Evolutionary conservation across 345 rosid genomes (phyloP), one percentile per base, ranked within the genome.

Genomic region (Nephelium lappaceum): DNA sequence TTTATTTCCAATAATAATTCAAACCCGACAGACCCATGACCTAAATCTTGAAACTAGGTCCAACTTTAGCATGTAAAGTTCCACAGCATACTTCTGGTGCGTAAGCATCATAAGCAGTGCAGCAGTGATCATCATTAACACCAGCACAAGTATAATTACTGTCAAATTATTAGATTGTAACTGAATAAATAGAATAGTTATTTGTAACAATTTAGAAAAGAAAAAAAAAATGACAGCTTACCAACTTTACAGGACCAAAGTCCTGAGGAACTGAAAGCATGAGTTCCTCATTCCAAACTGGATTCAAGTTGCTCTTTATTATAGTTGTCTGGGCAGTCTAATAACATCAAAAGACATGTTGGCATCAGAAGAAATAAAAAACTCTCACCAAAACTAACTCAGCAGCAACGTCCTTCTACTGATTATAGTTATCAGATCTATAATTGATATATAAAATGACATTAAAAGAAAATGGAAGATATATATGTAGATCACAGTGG

Each of bases 251-350:
- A 39, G 90, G 83, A 61, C 92, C 92, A 58, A 64, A 90, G 36
- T 86, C 76, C 57, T 86, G 86, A 67, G 95, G 97, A 83, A 93
- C 93, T 3, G 95, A 90, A 65, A 93, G 87, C 92, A 89, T 89
- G 81, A 91, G 95, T 78, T 90, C 95, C 84, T 93, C 90, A 38
- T 93, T 87, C 97, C 97, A 93, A 10, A 88, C 85, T 31, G 97
- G 97, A 76, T 93, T 93, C 84, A 93, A 83, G 88, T 90, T 91
- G 86, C 93, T 91, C 73, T 77, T 87, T 57, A 86, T 24, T 39
- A 91, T 83, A 55, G 83, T 77, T 0, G 94, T 88, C 82, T 85
- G 91, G 79, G 67, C 92, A 55, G 87, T 89, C 97, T 93, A 74
- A 66, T 63, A 71, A 86, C 65, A 78, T 66, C 19, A 73, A 49